Conservation (phyloP, 208 protist genomes). For the Phytomonas sp. region DNA sequence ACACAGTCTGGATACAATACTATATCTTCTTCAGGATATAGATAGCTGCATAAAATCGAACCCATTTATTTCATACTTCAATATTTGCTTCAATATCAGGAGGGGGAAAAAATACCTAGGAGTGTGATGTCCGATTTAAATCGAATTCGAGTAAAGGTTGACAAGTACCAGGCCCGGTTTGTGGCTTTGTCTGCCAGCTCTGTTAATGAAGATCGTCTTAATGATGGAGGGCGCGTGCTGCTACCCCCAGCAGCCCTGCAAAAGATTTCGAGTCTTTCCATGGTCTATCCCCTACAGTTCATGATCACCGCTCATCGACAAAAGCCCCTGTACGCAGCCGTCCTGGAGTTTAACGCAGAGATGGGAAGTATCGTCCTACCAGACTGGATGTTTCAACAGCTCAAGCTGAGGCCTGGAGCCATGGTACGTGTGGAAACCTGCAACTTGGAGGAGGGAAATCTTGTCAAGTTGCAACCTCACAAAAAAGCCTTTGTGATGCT, state of each 20-base stretch:
- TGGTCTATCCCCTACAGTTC: conserved; percentile 91
- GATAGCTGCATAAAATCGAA: conserved; percentile 2
- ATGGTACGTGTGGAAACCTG: conserved; percentile 69
- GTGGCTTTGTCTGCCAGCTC: conserved; percentile 23
- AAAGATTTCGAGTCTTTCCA: conserved; percentile 58
- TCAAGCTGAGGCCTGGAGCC: conserved; percentile 45
- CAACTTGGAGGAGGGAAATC: conserved; percentile 66
- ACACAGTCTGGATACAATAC: conserved; percentile 1
- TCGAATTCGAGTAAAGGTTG: conserved; percentile 12
- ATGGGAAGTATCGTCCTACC: conserved; percentile 86
- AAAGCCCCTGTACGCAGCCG: conserved; percentile 63
- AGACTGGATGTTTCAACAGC: conserved; percentile 91
- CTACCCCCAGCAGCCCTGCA: conserved; percentile 72
- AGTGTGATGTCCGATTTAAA: neutral
- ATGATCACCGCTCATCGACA: conserved; percentile 41
- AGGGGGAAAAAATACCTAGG: conserved; percentile 4
- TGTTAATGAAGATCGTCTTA: conserved; percentile 32
- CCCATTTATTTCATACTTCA: neutral
- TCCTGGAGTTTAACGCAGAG: conserved; percentile 91
- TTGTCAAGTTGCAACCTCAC: conserved; percentile 91
- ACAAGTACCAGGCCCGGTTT: conserved; percentile 22
- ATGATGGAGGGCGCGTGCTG: conserved; percentile 80
- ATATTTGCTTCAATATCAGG: neutral
- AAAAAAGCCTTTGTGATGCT: conserved; percentile 88
- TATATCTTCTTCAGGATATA: conserved; percentile 12